Evolutionary conservation across 2,329 filamentous ascomycete species (phyloP).

Genomic region (Seiridium unicorne): DNA sequence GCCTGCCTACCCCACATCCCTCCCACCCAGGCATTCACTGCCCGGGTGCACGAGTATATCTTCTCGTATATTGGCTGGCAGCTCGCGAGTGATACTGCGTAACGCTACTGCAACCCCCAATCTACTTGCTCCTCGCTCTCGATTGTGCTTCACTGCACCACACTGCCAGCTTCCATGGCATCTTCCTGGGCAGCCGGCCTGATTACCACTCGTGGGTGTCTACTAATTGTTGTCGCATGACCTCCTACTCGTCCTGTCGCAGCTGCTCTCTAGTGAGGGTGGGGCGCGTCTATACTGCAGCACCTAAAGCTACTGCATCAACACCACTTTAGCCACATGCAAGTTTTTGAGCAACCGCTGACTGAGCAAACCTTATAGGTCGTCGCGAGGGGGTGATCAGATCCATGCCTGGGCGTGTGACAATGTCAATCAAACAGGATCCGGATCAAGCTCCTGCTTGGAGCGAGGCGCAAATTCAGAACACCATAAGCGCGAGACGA

Average conservation of each 20-base stretch:
- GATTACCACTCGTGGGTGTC: not conserved
- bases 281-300: constrained; percentile 1
- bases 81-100: too few species aligned
- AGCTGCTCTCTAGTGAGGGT: not conserved
- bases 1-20: too few species aligned
- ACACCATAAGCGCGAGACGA: constrained; percentile 17
- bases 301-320: constrained; percentile 2
- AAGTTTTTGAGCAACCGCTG: not conserved
- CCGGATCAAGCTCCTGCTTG: constrained; percentile 1
- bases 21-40: too few species aligned
- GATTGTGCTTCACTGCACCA: too few species aligned
- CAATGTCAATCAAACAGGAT: constrained; percentile 10
- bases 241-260: not conserved
- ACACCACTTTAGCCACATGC: not conserved
- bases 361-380: not conserved
- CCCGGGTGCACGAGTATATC: too few species aligned
- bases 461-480: constrained; percentile 19
- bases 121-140: too few species aligned
- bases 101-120: too few species aligned
- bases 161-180: too few species aligned
- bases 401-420: constrained; percentile 2
- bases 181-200: too few species aligned
- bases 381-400: not conserved
- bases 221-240: not conserved
- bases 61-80: too few species aligned